Evolutionary conservation across 116 monocot genomes (phyloP).

Genomic region (Zostera marina): DNA sequence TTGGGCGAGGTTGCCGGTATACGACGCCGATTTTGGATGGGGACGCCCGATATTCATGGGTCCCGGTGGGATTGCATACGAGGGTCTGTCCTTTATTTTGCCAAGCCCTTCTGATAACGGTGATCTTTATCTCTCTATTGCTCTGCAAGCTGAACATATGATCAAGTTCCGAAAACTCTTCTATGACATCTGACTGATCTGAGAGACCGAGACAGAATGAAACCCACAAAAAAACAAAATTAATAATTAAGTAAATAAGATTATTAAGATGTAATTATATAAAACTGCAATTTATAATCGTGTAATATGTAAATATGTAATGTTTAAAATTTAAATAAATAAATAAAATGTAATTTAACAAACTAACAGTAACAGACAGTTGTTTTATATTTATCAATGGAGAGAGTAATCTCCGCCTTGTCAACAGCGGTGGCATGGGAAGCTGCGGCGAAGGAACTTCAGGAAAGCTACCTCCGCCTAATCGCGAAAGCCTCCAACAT

Average conservation of each 20-base stretch:
- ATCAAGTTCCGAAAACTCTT: slow-evolving; percentile 44
- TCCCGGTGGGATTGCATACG: slow-evolving; percentile 81
- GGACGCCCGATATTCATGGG: slow-evolving; percentile 90
- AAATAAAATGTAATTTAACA: no score
- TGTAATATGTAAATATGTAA: no score
- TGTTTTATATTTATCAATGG: no score
- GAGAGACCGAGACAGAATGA: no score
- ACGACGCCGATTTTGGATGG: slow-evolving; percentile 95
- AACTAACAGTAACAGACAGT: no score
- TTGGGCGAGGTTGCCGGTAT: slow-evolving; percentile 69
- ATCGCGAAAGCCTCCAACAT: slow-evolving; percentile 15
- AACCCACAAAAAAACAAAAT: no score
- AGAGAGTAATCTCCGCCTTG: neutral
- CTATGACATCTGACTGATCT: slow-evolving; percentile 27
- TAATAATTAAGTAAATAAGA: no score
- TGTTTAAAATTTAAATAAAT: no score
- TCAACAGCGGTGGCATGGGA: neutral
- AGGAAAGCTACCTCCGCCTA: slow-evolving; percentile 17
- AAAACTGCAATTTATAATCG: no score
- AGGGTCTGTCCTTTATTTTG: slow-evolving; percentile 63
- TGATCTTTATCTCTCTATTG: slow-evolving; percentile 53
- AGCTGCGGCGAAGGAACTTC: neutral
- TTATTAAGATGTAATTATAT: no score
- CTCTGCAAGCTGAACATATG: slow-evolving; percentile 75
- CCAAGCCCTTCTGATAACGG: slow-evolving; percentile 57